These are phyloP conservation scores for Saturnispora ahearnii DNA, from an alignment of 805 yeast genomes.

Conservation along the genomic window DNA sequence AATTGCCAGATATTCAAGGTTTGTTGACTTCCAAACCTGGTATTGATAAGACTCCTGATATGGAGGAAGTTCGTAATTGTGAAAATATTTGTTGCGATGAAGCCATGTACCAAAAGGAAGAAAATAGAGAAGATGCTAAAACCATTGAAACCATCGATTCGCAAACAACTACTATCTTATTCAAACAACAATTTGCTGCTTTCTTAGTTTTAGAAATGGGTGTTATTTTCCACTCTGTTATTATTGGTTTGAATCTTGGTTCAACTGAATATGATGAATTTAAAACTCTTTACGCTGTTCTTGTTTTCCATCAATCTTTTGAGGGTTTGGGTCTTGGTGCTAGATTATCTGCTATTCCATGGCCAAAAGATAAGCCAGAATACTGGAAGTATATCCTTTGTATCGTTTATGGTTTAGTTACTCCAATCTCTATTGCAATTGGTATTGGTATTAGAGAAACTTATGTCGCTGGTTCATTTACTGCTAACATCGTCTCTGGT, in stretches of 20 bases:
- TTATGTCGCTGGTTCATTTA: conserved; percentile 46
- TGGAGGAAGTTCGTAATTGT: conserved; percentile 4
- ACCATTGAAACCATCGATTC: conserved; percentile 12
- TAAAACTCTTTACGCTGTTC: conserved; percentile 53
- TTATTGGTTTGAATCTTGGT: conserved; percentile 66
- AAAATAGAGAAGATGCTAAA: conserved; percentile 2
- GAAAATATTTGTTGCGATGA: conserved; percentile 6
- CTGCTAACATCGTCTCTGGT: conserved; percentile 55
- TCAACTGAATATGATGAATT: conserved; percentile 61
- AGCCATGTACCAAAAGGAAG: not conserved
- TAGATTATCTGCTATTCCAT: conserved; percentile 46
- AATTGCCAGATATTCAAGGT: conserved; percentile 13
- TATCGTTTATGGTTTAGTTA: conserved; percentile 44
- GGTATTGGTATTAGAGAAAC: conserved; percentile 64
- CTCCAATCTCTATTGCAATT: conserved; percentile 66
- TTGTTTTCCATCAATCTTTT: conserved; percentile 65
- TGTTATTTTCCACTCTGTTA: conserved; percentile 68
- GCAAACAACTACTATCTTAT: conserved; percentile 1
- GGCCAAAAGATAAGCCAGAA: conserved; percentile 26
- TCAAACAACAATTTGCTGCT: conserved; percentile 14
- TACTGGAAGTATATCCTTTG: conserved; percentile 37
- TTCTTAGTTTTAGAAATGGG: conserved; percentile 50
- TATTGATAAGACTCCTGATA: conserved; percentile 17
- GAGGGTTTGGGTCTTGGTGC: conserved; percentile 81
- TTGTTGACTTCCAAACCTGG: conserved; percentile 24